These are phyloP conservation scores for Sambucus nigra DNA, from an alignment of 129 eudicot genomes.

Conservation along the genomic window DNA sequence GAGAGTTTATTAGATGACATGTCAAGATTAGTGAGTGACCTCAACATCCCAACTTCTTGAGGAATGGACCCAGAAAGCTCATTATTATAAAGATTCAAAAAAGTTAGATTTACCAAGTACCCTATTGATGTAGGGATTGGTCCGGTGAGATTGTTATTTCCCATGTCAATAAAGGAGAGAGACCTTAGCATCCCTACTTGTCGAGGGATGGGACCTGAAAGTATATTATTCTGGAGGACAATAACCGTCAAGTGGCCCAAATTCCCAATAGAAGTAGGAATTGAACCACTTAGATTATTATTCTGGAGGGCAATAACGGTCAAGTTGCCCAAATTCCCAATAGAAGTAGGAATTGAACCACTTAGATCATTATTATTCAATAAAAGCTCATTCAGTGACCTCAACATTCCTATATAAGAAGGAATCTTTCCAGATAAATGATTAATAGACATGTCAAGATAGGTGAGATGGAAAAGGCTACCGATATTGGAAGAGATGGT, in stretches of 20 bases:
- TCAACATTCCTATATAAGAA: background rate
- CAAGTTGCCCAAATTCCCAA: background rate
- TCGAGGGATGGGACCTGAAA: constrained; percentile 10
- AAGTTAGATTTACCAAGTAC: too few species aligned
- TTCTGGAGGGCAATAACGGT: background rate
- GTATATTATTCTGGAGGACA: background rate
- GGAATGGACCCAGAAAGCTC: too few species aligned
- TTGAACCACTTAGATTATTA: background rate
- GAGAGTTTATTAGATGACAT: too few species aligned
- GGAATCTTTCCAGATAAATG: background rate
- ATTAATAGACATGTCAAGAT: constrained; percentile 14
- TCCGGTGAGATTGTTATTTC: too few species aligned
- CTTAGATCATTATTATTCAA: background rate
- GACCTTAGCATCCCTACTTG: constrained; percentile 15
- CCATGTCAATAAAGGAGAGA: too few species aligned
- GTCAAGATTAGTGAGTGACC: too few species aligned
- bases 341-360: background rate
- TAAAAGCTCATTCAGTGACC: background rate
- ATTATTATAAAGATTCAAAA: too few species aligned
- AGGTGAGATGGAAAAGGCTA: constrained; percentile 9
- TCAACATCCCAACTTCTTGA: too few species aligned
- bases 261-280: background rate
- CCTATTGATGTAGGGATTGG: too few species aligned
- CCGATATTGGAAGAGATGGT: constrained; percentile 6
- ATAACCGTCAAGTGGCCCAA: background rate